Conservation (phyloP, 208 protist species). For the Acanthamoeba triangularis region DNA sequence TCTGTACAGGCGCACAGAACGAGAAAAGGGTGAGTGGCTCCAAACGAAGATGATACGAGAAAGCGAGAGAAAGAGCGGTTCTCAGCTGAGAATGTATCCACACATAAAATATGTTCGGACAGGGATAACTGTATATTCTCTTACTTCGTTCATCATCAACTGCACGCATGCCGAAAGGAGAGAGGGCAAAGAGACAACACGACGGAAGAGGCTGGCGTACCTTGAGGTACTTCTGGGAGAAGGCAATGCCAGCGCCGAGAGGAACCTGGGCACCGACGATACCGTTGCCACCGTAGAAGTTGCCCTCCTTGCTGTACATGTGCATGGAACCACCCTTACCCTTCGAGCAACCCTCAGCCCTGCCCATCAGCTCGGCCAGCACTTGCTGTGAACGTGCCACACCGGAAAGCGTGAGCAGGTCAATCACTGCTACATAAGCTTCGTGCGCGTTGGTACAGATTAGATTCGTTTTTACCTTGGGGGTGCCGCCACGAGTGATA, state of each 20-base stretch:
- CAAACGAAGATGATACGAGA: background rate
- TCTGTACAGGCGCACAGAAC: conserved; percentile 86
- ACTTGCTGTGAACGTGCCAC: conserved; percentile 53
- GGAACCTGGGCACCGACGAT: conserved; percentile 98
- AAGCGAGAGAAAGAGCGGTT: background rate
- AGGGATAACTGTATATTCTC: background rate
- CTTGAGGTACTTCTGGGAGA: conserved; percentile 91
- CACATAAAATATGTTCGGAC: background rate
- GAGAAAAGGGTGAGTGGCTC: conserved; percentile 78
- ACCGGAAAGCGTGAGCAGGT: conserved; percentile 80
- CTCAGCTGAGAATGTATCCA: background rate
- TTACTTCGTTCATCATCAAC: conserved; percentile 14
- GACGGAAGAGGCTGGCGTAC: background rate
- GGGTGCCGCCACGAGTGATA: conserved; percentile 94
- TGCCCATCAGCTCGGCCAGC: conserved; percentile 96
- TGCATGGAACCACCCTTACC: conserved; percentile 99
- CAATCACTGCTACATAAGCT: background rate
- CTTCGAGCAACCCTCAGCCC: conserved; percentile 93
- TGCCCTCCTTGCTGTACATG: conserved; percentile 96
- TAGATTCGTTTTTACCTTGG: conserved; percentile 86
- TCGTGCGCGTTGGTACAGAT: conserved; percentile 86
- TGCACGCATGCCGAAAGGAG: background rate
- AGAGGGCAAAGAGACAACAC: too few species aligned
- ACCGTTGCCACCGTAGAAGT: conserved; percentile 99
- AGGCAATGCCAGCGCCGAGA: conserved; percentile 97